Evolutionary conservation across 352 stramenopile species (phyloP), one percentile per base, ranked within the genome.

Genomic region (Thalassiosira livingstoniorum): DNA sequence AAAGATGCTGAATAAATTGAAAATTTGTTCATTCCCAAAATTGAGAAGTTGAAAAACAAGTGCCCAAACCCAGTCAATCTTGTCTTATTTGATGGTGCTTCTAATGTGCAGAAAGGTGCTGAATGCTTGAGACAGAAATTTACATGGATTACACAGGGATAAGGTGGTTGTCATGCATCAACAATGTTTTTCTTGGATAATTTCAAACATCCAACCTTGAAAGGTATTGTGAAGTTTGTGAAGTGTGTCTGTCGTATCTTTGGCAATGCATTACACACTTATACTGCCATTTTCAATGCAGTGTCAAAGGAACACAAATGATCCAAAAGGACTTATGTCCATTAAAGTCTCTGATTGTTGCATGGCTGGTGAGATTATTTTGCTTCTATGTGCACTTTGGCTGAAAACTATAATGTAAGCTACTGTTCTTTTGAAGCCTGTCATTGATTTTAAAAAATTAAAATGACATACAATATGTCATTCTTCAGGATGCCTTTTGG

Each of bases 341-440:
- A 35, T 64, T n/a, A 64, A 31, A 5, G 10, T 29, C 15, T 64
- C 55, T n/a, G 55, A 64, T 11, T 64, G 55, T 64, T 21, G 23
- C 4, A 64, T 64, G 55, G 55, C 11, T 39, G 55, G 55, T 32
- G 55, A n/a, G 5, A 4, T 25, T 5, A 64, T 64, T 29, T 4
- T 29, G 2, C 37, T 64, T 4, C 55, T 64, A 7, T 18, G 55
- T 10, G 23, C 37, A 7, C 10, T 64, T n/a, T 7, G 31, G 5
- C 31, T 64, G 4, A 31, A 35, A 37, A 5, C 23, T 21, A 39
- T n/a, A 64, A 7, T 64, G 4, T 13, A 37, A 21, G 4, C 55
- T 39, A 5, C 25, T 4, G n/a, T 64, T 32, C 13, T 21, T 3
- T 64, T 29, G 11, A 5, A 5, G 21, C 4, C 4, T n/a, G 32